Conservation (phyloP, 1,139 yeast genomes). For the Saccharomyces uvarum region DNA sequence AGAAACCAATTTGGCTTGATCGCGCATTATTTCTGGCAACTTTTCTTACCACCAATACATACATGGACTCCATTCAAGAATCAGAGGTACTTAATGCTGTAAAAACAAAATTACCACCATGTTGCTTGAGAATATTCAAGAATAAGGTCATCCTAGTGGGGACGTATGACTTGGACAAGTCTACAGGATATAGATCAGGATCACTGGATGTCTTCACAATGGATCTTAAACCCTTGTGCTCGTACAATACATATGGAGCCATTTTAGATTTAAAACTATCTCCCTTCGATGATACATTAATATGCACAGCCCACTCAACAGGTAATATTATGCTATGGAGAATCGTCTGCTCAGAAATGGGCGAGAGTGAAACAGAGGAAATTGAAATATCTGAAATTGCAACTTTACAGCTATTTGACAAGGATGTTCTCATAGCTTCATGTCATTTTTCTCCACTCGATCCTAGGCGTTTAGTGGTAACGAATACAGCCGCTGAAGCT, state of each 20-base stretch:
- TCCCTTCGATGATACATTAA: constrained; percentile 42
- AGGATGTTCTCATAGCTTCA: constrained; percentile 54
- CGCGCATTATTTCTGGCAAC: too few relatives aligned
- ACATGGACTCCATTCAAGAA: constrained; percentile 9
- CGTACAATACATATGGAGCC: constrained; percentile 48
- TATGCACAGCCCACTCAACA: constrained; percentile 71
- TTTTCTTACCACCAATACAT: neutral
- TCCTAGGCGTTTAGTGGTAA: constrained; percentile 37
- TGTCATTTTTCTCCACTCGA: constrained; percentile 48
- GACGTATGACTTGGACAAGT: constrained; percentile 64
- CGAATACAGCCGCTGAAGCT: constrained; percentile 56
- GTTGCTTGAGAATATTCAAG: constrained; percentile 59
- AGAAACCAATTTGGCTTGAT: neutral
- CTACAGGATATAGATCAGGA: constrained; percentile 57
- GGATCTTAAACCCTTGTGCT: constrained; percentile 25
- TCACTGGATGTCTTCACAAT: constrained; percentile 54
- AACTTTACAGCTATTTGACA: constrained; percentile 41
- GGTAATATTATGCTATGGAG: constrained; percentile 68
- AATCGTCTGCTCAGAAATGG: constrained; percentile 15
- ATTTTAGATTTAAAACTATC: constrained; percentile 66
- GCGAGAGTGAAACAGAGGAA: constrained; percentile 17
- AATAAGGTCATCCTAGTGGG: constrained; percentile 53
- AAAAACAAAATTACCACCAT: constrained; percentile 65
- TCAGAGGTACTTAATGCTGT: constrained; percentile 16
- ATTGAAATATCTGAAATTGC: constrained; percentile 9